Evolutionary conservation across 2,329 filamentous ascomycete genomes (phyloP).

Genomic region (Pseudopyricularia cyperi): DNA sequence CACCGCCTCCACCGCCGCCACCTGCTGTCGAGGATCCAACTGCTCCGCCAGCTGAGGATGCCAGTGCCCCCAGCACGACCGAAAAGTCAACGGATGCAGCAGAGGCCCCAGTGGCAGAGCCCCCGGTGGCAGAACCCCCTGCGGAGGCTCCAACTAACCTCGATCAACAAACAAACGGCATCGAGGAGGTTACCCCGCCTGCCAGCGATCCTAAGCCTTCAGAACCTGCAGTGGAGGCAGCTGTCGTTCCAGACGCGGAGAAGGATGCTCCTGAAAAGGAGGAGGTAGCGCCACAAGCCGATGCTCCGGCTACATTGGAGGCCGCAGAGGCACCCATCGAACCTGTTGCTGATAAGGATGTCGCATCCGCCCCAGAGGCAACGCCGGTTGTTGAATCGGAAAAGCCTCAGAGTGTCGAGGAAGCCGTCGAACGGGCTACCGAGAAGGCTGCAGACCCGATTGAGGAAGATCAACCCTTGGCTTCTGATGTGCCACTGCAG

Average conservation of each 20-base stretch:
- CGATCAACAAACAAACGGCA: neutral
- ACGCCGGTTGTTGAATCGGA: neutral
- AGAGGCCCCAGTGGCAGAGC: too few relatives aligned
- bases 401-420: neutral
- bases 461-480: neutral
- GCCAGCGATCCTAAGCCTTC: constrained; percentile 1
- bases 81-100: neutral
- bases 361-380: neutral
- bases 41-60: constrained; percentile 1
- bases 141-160: neutral
- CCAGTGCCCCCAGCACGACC: neutral
- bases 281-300: neutral
- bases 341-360: neutral
- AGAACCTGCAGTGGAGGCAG: neutral
- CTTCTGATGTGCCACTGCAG: neutral
- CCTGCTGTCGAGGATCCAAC: neutral
- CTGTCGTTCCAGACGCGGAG: neutral
- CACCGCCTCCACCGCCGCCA: neutral
- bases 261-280: neutral
- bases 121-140: neutral
- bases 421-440: neutral
- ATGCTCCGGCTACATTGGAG: neutral
- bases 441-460: neutral
- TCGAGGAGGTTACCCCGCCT: constrained; percentile 5
- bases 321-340: neutral